Conservation (phyloP, 805 yeast genomes). For the Saturnispora sekii region DNA sequence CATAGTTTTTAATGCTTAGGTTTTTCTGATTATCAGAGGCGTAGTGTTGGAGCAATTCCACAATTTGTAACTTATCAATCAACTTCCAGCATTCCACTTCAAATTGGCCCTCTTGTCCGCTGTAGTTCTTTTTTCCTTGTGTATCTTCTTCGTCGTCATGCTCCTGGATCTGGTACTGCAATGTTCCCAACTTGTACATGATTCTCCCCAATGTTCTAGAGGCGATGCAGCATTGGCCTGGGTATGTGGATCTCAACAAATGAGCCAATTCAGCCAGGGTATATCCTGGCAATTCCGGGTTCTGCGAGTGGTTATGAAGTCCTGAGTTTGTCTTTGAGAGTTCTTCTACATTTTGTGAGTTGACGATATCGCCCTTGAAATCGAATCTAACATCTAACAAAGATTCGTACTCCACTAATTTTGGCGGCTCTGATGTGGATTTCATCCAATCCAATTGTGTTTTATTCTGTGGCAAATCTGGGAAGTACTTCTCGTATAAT, state of each 20-base stretch:
- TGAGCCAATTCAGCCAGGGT: constrained; percentile 77
- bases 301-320: constrained; percentile 84
- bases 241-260: constrained; percentile 63
- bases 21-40: constrained; percentile 54
- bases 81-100: constrained; percentile 62
- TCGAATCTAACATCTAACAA: constrained; percentile 77
- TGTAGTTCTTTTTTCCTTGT: constrained; percentile 17
- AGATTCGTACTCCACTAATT: constrained; percentile 36
- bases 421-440: constrained; percentile 38
- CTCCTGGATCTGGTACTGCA: constrained; percentile 34
- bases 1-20: constrained; percentile 70
- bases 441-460: constrained; percentile 89
- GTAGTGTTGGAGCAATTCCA: constrained; percentile 58
- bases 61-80: constrained; percentile 48
- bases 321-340: constrained; percentile 36
- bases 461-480: constrained; percentile 79
- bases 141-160: constrained; percentile 30
- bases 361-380: constrained; percentile 69
- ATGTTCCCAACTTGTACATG: constrained; percentile 64
- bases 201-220: constrained; percentile 83
- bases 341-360: constrained; percentile 21
- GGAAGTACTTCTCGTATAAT: constrained; percentile 76
- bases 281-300: constrained; percentile 88
- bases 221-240: constrained; percentile 82
- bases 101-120: constrained; percentile 31